Evolutionary conservation across 805 yeast genomes (phyloP).

Genomic region (Candida vartiovaarae): DNA sequence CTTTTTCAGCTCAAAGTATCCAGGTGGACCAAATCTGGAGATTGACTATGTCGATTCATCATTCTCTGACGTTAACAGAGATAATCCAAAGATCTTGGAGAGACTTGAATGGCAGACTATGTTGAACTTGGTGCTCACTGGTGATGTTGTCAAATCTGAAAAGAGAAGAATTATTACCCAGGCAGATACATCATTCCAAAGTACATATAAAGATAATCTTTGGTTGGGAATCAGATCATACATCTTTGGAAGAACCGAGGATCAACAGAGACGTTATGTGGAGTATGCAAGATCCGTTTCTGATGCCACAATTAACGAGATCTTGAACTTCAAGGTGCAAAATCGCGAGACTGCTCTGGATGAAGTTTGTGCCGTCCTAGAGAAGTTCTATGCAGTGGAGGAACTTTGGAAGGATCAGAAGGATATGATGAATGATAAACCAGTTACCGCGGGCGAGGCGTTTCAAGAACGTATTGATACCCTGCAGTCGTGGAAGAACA

Average conservation of each 20-base stretch:
- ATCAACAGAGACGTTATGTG: slow-evolving; percentile 66
- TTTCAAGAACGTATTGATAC: slow-evolving; percentile 68
- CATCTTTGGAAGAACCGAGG: slow-evolving; percentile 69
- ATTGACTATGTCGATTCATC: slow-evolving; percentile 33
- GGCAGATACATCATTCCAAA: slow-evolving; percentile 41
- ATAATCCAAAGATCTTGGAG: slow-evolving; percentile 46
- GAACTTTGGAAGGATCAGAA: slow-evolving; percentile 72
- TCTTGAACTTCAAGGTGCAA: slow-evolving; percentile 54
- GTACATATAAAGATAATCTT: slow-evolving; percentile 58
- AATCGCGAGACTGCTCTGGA: slow-evolving; percentile 36
- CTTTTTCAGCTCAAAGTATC: slow-evolving; percentile 3
- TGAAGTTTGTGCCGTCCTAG: slow-evolving; percentile 51
- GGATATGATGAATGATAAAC: slow-evolving; percentile 76
- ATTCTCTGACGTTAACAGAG: slow-evolving; percentile 14
- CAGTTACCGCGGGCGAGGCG: slow-evolving; percentile 54
- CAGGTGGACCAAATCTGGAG: slow-evolving; percentile 37
- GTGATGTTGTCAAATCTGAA: slow-evolving; percentile 90
- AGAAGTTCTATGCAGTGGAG: slow-evolving; percentile 58
- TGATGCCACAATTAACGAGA: slow-evolving; percentile 64
- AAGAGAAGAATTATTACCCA: slow-evolving; percentile 66
- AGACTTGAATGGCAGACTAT: slow-evolving; percentile 94
- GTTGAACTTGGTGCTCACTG: slow-evolving; percentile 84
- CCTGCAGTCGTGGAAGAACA: slow-evolving; percentile 75
- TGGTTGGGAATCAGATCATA: slow-evolving; percentile 89
- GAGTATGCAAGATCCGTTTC: slow-evolving; percentile 64